Evolutionary conservation across 176 grass and related monocot species (phyloP).

Genomic region (Thalia dealbata): DNA sequence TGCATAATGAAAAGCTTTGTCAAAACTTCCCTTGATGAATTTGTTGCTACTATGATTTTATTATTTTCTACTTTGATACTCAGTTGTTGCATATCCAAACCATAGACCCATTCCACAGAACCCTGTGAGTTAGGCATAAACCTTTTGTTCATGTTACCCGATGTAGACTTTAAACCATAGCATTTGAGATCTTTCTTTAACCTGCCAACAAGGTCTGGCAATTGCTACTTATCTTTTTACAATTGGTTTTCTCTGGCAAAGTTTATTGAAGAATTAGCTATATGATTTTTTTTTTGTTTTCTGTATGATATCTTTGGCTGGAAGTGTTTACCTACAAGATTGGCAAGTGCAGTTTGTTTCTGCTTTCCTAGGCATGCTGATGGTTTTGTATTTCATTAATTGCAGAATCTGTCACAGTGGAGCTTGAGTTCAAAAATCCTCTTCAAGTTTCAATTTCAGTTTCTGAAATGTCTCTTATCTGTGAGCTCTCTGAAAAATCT

Average conservation of each 20-base stretch:
- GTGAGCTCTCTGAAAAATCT: conserved; percentile 56
- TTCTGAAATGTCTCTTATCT: conserved; percentile 76
- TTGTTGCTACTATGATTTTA: too few species aligned
- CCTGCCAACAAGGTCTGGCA: neutral
- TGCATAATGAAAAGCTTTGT: too few species aligned
- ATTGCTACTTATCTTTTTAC: neutral
- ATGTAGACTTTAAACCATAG: too few species aligned
- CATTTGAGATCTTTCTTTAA: too few species aligned
- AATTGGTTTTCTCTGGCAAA: neutral
- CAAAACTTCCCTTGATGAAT: too few species aligned
- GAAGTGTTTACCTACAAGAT: neutral
- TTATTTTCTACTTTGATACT: too few species aligned
- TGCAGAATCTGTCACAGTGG: conserved; percentile 86
- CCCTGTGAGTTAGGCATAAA: too few species aligned
- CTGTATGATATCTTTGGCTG: neutral
- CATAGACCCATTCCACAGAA: too few species aligned
- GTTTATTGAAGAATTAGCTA: neutral
- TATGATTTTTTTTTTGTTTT: neutral
- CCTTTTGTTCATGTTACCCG: too few species aligned
- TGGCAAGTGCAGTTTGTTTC: neutral
- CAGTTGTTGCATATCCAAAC: too few species aligned
- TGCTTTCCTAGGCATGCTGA: neutral
- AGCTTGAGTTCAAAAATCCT: conserved; percentile 86
- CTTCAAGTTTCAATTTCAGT: conserved; percentile 77
- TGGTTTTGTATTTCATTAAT: conserved; percentile 26